Base-by-base conservation (phyloP, 2,329 filamentous ascomycete species). In the Colletotrichum lentis region DNA sequence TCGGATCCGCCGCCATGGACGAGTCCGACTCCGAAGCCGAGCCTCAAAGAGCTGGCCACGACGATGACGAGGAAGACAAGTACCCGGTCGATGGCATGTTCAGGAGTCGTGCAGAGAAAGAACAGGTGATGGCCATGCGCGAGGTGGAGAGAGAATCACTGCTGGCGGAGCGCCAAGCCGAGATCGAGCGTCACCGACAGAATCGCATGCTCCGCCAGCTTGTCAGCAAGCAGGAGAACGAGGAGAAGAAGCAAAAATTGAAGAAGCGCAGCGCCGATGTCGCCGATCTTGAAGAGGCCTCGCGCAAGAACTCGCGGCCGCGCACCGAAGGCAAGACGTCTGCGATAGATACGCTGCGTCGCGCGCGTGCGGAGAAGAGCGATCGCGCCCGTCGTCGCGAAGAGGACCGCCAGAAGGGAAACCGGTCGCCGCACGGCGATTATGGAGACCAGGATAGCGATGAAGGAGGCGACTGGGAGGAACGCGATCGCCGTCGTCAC, bases 101-200 rank as follows among this genome's bases (percentile, higher is more conserved):
- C 77, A 86, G 88, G 73, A 91, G 88, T 72, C 84, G 88, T 52
- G 85, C 88, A 46, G 92, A 96, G 76, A 94, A 92, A 78, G 85
- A 85, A 8, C 84, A 91, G 59, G 96, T 99, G 70, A 90, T 96
- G 86, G 87, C 85, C 64, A 89, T 97, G 86, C 90, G 94, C 37
- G 94, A 98, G 81, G 90, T 98, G 59, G 90, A 97, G 76, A 91
- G 95, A 70, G 96, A 99, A 79, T 89, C 93, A 76, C 90, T 97
- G 52, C 86, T 99, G 7, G 95, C 94, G 22, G 92, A 97, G 73
- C 93, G 96, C 72, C 90, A 91, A 43, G 89, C 93, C 73, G 90
- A 96, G 77, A 90, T 94, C 66, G 92, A 96, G 75, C 89, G 90
- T 60, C 90, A 92, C 73, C 88, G 91, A 68, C 95, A 97, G 80